Conservation (phyloP, 306 rosid genomes). For the Macrotyloma uniflorum region DNA sequence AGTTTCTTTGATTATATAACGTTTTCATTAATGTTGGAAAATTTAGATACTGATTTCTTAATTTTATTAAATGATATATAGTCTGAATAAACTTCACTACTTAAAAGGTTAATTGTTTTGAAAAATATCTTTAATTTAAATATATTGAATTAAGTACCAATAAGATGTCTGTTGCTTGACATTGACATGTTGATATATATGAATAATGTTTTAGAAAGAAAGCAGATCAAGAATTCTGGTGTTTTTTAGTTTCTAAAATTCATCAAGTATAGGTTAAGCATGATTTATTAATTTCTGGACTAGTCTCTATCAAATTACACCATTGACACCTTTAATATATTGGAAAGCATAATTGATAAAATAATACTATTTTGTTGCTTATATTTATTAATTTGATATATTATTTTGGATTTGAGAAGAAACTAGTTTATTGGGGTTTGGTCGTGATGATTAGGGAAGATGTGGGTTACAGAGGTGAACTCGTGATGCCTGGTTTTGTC, state of each 20-base stretch:
- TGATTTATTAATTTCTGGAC: not conserved
- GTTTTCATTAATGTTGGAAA: too few relatives aligned
- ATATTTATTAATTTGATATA: not conserved
- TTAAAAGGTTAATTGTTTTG: not conserved
- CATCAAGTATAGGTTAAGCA: not conserved
- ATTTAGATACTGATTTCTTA: too few relatives aligned
- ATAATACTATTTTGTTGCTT: not conserved
- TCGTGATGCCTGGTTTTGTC: not conserved
- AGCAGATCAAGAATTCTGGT: not conserved
- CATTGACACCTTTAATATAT: not conserved
- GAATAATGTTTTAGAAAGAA: not conserved
- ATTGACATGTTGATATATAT: not conserved
- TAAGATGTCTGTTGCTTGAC: not conserved
- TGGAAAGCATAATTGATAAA: not conserved
- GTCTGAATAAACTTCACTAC: not conserved
- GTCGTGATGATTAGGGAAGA: not conserved
- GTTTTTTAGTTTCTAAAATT: not conserved
- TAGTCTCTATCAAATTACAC: not conserved
- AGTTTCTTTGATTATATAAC: too few relatives aligned
- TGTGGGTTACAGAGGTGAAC: not conserved
- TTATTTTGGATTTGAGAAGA: not conserved
- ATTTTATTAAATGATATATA: too few relatives aligned
- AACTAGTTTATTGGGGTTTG: not conserved
- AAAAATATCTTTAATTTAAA: too few relatives aligned
- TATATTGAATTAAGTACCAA: not conserved